A percentile compares a stretch with the other conserved stretches of the same genome.
phyloP scores from a whole-genome alignment of 2,329 filamentous ascomycete species.

The Diaporthe amygdali region DNA sequence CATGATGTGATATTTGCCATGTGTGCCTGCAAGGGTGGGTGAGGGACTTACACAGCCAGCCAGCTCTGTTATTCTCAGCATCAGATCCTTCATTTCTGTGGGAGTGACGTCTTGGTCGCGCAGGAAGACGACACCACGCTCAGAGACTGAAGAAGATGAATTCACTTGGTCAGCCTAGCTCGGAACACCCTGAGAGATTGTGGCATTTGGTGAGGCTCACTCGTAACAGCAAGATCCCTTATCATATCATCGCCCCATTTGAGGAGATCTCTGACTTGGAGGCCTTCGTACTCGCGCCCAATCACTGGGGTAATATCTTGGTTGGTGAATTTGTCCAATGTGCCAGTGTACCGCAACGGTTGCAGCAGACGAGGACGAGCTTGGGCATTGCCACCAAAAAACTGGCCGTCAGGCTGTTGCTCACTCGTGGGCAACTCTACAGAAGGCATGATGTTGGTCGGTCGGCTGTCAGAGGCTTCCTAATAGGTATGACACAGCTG shows the following conservation, averaged over 20 bases:
- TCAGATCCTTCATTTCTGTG: constrained; percentile 50
- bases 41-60: constrained; percentile 43
- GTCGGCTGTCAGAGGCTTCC: neutral
- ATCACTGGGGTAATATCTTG: constrained; percentile 40
- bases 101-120: constrained; percentile 52
- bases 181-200: neutral
- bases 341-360: constrained; percentile 40
- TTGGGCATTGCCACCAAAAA: constrained; percentile 33
- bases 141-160: constrained; percentile 41
- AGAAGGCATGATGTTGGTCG: constrained; percentile 41
- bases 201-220: constrained; percentile 27
- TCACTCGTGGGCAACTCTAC: constrained; percentile 25
- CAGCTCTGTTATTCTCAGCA: constrained; percentile 46
- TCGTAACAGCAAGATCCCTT: constrained; percentile 36
- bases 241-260: constrained; percentile 37
- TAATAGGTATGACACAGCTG: neutral
- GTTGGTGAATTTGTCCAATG: constrained; percentile 44
- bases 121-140: constrained; percentile 56
- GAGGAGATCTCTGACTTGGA: constrained; percentile 37
- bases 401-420: constrained; percentile 25
- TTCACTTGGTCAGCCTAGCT: constrained; percentile 3
- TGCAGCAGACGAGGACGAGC: constrained; percentile 29
- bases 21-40: neutral
- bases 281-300: constrained; percentile 37
- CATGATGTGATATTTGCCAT: neutral